Conservation (phyloP, 306 rosid species). For the Quercus mongolica region DNA sequence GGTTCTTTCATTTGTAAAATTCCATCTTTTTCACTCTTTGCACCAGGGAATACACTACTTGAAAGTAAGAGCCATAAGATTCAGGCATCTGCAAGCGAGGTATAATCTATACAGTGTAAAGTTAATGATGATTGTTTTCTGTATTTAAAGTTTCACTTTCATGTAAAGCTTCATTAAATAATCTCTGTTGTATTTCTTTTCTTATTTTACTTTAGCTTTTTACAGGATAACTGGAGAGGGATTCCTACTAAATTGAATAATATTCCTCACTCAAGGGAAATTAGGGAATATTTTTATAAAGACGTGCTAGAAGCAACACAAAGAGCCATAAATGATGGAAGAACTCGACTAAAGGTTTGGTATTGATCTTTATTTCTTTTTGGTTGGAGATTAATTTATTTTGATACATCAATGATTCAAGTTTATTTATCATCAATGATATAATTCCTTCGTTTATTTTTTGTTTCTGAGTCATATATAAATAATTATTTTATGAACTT, state of each 20-base stretch:
- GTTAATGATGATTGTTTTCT: slow-evolving; percentile 6
- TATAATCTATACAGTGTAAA: slow-evolving; percentile 24
- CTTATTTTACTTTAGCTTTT: slow-evolving; percentile 45
- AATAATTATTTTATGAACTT: too few relatives aligned
- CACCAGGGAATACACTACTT: slow-evolving; percentile 49
- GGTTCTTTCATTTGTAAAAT: slow-evolving; percentile 5
- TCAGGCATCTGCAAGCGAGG: slow-evolving; percentile 43
- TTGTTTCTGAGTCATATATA: neutral
- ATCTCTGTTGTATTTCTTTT: slow-evolving; percentile 19
- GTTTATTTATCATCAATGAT: neutral
- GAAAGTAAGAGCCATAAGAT: slow-evolving; percentile 33
- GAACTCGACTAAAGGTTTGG: slow-evolving; percentile 68
- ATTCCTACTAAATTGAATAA: slow-evolving; percentile 91
- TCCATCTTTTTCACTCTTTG: slow-evolving; percentile 10
- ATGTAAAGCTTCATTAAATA: slow-evolving; percentile 2
- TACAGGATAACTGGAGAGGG: slow-evolving; percentile 92
- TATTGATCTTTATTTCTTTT: neutral
- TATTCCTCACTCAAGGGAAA: slow-evolving; percentile 92
- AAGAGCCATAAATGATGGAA: slow-evolving; percentile 67
- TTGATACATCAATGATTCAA: neutral
- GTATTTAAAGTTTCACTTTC: neutral
- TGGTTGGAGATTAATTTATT: neutral
- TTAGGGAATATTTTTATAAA: slow-evolving; percentile 77
- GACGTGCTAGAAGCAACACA: slow-evolving; percentile 83
- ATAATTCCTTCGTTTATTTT: neutral